These are phyloP conservation scores for Paraphaeosphaeria sporulosa DNA, from an alignment of 2,329 filamentous ascomycete species.

Conservation along the genomic window DNA sequence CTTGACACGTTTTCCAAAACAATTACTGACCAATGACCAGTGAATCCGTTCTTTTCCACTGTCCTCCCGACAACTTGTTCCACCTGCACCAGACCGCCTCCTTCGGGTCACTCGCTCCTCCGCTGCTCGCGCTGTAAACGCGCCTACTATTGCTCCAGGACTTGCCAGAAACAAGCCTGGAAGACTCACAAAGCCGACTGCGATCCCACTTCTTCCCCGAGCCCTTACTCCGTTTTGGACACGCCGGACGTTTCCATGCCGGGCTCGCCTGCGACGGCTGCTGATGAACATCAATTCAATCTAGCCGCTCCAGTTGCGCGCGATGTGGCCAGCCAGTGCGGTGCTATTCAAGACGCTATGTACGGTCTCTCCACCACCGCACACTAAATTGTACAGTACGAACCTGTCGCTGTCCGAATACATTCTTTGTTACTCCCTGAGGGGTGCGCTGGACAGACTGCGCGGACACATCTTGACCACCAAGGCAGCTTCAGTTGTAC, in stretches of 20 bases:
- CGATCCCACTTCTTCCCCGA: conserved; percentile 35
- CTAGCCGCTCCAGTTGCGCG: neutral
- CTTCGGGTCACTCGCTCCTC: conserved; percentile 25
- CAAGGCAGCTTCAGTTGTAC: neutral
- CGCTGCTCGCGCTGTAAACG: conserved; percentile 59
- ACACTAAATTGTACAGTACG: neutral
- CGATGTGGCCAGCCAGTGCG: conserved; percentile 4
- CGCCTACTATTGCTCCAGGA: conserved; percentile 59
- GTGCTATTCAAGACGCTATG: neutral
- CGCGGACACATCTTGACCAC: neutral
- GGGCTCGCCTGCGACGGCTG: conserved; percentile 11
- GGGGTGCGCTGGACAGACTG: neutral
- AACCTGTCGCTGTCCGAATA: neutral
- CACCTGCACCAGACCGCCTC: conserved; percentile 38
- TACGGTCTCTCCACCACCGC: neutral
- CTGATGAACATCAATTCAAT: conserved; percentile 8
- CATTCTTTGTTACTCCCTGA: neutral
- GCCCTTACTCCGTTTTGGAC: conserved; percentile 31
- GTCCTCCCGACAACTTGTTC: conserved; percentile 11
- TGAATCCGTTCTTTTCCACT: conserved; percentile 9
- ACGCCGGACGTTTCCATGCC: conserved; percentile 40
- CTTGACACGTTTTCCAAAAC: conserved; percentile 8
- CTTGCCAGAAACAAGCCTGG: conserved; percentile 62
- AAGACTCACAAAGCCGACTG: conserved; percentile 59
- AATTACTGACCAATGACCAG: conserved; percentile 14